Base-by-base conservation (phyloP, 305 asterid species). In the Fraxinus platypoda region DNA sequence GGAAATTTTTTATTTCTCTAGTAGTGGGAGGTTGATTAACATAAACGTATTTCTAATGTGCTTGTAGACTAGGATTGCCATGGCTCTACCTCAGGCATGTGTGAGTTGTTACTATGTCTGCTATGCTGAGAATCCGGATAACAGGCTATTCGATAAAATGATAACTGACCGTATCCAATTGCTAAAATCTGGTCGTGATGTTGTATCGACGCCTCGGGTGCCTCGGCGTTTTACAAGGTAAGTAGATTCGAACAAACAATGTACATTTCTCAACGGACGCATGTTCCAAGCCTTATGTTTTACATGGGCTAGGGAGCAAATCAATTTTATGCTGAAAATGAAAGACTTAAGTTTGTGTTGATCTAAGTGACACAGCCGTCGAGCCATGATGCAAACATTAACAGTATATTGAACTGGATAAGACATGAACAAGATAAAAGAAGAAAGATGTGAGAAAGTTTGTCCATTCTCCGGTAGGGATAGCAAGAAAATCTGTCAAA, bases 61-160 rank as follows among this genome's bases (percentile, higher is more conserved):
- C 79, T 89, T 75, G 64, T 87, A 94, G 99, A 95, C 98, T 34
- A 90, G 98, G 91, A 95, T 95, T 80, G 98, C 98, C 11, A 95
- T 95, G 99, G 98, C 97, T 62, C 37, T 95, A 85, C 99, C 99
- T 43, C 99, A 94, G 5, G 97, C 99, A 11, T 94, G 99, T 84
- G 98, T 95, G 80, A 85, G 97, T 75, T 93, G 97, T 85, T 95
- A 94, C 94, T 95, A 91, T 78, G 99, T 94, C 0, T 95, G 98
- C 88, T 95, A 91, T 17, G 99, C 97, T 0, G 99, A 95, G 91
- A 95, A 93, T 83, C 98, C 99, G 0, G 94, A 91, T 21, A 91
- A 83, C 84, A 85, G 94, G 85, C 54, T 90, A 13, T 95, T 93
- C 34, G 97, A 95, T 46, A 75, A 82, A 12, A 94, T 97, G 8